A percentile compares a stretch with the other conserved stretches of the same genome.
phyloP scores from a whole-genome alignment of 2,329 filamentous ascomycete genomes.

The Penicillium griseofulvum region DNA sequence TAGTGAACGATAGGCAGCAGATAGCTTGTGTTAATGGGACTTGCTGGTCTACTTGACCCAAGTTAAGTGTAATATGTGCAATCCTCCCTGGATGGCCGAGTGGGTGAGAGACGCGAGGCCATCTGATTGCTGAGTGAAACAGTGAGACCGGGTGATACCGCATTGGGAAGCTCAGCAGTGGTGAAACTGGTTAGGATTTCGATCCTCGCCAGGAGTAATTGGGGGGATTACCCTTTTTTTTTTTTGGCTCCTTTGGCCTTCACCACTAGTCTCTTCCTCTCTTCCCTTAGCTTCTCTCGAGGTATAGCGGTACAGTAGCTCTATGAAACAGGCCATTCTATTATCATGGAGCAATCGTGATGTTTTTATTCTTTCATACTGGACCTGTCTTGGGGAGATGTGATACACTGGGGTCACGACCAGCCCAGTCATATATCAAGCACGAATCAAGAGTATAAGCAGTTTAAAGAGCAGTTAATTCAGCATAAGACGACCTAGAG shows the following conservation, averaged over 20 bases:
- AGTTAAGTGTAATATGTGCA: neutral
- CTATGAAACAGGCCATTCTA: neutral
- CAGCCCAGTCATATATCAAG: neutral
- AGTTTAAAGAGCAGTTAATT: neutral
- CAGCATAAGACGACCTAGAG: neutral
- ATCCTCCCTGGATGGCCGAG: neutral
- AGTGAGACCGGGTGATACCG: neutral
- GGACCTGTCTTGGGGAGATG: neutral
- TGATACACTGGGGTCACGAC: neutral
- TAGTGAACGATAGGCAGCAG: too few species aligned
- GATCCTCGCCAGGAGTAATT: neutral
- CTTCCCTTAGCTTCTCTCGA: neutral
- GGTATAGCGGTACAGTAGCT: neutral
- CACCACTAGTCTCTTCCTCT: neutral
- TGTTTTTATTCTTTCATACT: neutral
- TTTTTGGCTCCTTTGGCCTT: neutral
- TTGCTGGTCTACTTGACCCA: too few species aligned
- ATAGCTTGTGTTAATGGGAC: too few species aligned
- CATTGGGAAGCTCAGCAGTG: neutral
- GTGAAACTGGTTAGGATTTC: neutral
- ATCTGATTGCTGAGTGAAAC: neutral
- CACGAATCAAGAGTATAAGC: too few species aligned
- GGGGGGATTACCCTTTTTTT: neutral
- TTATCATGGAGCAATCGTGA: neutral
- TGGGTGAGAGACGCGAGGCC: slow-evolving; percentile 1